A percentile compares a stretch with the other conserved stretches of the same genome.
phyloP scores from a whole-genome alignment of 2,329 filamentous ascomycete genomes.

The Mariannaea elegans region DNA sequence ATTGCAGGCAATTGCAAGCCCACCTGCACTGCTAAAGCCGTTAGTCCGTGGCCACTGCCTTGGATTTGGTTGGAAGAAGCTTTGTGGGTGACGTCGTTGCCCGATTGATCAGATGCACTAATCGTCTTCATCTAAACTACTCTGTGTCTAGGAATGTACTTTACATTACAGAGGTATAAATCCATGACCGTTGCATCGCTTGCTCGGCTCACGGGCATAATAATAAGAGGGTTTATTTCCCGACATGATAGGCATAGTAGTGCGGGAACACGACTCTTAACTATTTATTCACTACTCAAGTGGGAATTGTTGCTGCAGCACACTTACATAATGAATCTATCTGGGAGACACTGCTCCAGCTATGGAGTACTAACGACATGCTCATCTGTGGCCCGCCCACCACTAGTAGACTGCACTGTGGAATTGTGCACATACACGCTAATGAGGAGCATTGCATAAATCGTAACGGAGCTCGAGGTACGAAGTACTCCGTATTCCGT shows the following conservation, averaged over 20 bases:
- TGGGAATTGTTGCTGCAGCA: background rate
- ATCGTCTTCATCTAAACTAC: too few species aligned
- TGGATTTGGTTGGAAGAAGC: background rate
- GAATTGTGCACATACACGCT: background rate
- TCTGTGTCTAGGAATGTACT: too few species aligned
- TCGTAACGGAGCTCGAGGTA: background rate
- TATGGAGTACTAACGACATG: background rate
- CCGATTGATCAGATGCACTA: too few species aligned
- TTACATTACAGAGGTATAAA: too few species aligned
- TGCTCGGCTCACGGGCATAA: too few species aligned
- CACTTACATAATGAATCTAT: background rate
- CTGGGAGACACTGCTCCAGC: too few species aligned
- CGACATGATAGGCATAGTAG: too few species aligned
- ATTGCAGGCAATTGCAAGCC: background rate
- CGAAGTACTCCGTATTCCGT: too few species aligned
- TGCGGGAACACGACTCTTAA: too few species aligned
- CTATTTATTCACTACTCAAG: background rate
- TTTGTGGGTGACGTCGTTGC: background rate
- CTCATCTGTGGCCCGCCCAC: background rate
- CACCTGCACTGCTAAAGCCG: background rate
- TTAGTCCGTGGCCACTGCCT: background rate
- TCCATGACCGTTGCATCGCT: too few species aligned
- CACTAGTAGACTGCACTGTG: background rate
- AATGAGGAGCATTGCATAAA: background rate
- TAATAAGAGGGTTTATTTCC: too few species aligned